Percentiles rank a stretch among this genome's conserved stretches.
These are phyloP conservation scores for Psidium guajava DNA, from an alignment of 345 rosid species.

Conservation along the genomic window DNA sequence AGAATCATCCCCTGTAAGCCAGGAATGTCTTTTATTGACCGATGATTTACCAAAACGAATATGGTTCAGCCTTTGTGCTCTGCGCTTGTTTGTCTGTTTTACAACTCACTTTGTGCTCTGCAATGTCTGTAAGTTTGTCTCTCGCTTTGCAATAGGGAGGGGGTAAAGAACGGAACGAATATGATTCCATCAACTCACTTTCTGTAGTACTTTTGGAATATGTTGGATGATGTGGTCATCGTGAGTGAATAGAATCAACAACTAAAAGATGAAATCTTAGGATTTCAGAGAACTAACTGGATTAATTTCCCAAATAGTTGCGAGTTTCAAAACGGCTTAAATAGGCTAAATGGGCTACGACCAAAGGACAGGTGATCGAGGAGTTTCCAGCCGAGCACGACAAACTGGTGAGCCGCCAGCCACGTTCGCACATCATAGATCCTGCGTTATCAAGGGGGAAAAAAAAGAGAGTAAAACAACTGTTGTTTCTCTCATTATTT, in stretches of 20 bases:
- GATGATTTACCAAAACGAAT: background rate
- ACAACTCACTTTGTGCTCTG: background rate
- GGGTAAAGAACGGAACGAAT: too few relatives aligned
- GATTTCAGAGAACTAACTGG: background rate
- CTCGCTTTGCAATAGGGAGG: too few relatives aligned
- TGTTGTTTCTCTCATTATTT: background rate
- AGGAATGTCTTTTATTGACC: background rate
- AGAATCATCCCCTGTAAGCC: background rate
- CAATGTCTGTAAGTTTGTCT: background rate
- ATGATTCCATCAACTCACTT: background rate
- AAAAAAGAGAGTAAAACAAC: background rate
- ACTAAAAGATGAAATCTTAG: background rate
- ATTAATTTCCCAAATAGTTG: background rate
- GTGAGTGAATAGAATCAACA: background rate
- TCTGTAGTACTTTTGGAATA: background rate
- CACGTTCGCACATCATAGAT: background rate
- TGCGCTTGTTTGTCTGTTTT: background rate
- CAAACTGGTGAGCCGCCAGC: background rate
- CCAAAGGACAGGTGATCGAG: background rate
- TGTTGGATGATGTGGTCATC: background rate
- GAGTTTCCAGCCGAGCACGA: background rate
- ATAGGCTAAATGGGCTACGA: background rate
- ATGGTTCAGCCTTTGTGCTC: background rate
- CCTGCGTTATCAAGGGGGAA: background rate
- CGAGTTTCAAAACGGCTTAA: background rate